These are phyloP conservation scores for Monilinia fructigena DNA, from an alignment of 2,329 filamentous ascomycete species.

Conservation along the genomic window DNA sequence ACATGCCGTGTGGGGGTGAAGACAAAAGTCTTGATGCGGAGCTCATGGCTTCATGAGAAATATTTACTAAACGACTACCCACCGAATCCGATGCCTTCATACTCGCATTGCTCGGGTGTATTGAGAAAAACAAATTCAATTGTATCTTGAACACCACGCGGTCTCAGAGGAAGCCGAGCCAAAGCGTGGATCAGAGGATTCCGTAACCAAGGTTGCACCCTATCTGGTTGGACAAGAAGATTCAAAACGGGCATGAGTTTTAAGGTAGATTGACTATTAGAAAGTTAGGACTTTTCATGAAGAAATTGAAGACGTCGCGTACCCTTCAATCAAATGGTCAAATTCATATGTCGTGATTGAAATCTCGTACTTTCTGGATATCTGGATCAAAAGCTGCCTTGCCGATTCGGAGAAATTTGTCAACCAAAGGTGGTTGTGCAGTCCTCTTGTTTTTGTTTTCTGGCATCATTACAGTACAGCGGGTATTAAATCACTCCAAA, in stretches of 20 bases:
- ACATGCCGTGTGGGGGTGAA: conserved; percentile 54
- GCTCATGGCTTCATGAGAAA: conserved; percentile 66
- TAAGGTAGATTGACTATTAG: conserved; percentile 47
- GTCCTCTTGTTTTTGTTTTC: conserved; percentile 11
- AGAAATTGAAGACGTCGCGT: neutral
- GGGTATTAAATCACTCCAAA: neutral
- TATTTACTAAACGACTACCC: conserved; percentile 54
- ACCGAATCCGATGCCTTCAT: conserved; percentile 29
- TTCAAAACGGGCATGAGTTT: conserved; percentile 62
- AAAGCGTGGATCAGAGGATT: conserved; percentile 56
- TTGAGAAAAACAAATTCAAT: conserved; percentile 71
- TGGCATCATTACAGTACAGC: neutral
- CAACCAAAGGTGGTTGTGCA: conserved; percentile 33
- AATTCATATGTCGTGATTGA: conserved; percentile 1
- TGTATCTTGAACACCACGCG: conserved; percentile 63
- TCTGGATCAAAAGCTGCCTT: conserved; percentile 38
- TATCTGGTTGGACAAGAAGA: conserved; percentile 59
- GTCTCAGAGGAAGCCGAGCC: conserved; percentile 59
- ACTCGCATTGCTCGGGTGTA: conserved; percentile 51
- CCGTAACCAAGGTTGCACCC: conserved; percentile 60
- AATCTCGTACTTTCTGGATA: conserved; percentile 28
- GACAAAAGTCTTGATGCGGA: conserved; percentile 62
- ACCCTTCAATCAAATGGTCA: conserved; percentile 32
- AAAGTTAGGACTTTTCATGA: conserved; percentile 24
- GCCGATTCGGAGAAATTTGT: conserved; percentile 36